phyloP scores from a whole-genome alignment of 2,329 filamentous ascomycete species.

The Aspergillus piperis region DNA sequence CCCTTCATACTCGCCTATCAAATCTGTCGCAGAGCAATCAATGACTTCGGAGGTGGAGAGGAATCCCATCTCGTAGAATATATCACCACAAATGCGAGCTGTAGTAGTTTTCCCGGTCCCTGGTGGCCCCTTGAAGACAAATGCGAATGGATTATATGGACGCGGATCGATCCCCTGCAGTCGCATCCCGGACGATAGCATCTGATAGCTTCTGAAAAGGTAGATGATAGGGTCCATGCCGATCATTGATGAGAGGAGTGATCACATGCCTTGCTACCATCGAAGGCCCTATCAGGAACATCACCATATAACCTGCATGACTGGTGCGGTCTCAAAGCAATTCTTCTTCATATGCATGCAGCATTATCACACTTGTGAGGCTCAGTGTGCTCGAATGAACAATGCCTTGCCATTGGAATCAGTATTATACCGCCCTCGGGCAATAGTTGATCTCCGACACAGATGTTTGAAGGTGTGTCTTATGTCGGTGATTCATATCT shows the following conservation, averaged over 20 bases:
- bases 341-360: too few relatives aligned
- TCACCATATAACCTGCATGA: too few relatives aligned
- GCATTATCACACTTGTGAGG: too few relatives aligned
- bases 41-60: slow-evolving; percentile 59
- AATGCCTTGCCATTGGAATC: too few relatives aligned
- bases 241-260: background rate
- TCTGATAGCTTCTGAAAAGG: background rate
- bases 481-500: too few relatives aligned
- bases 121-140: slow-evolving; percentile 22
- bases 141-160: slow-evolving; percentile 1
- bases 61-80: slow-evolving; percentile 73
- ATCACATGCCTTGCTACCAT: background rate
- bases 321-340: too few relatives aligned
- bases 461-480: too few relatives aligned
- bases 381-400: too few relatives aligned
- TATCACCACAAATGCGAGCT: slow-evolving; percentile 67
- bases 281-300: background rate
- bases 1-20: slow-evolving; percentile 67
- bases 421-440: too few relatives aligned
- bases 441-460: too few relatives aligned
- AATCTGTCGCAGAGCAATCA: slow-evolving; percentile 66
- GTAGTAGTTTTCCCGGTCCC: slow-evolving; percentile 71
- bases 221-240: background rate
- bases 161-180: background rate
- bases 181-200: background rate